Evolutionary conservation across 768 basidiomycete species (phyloP), one percentile per base, ranked within the genome.

Genomic region (Boletus vermiculosoides): DNA sequence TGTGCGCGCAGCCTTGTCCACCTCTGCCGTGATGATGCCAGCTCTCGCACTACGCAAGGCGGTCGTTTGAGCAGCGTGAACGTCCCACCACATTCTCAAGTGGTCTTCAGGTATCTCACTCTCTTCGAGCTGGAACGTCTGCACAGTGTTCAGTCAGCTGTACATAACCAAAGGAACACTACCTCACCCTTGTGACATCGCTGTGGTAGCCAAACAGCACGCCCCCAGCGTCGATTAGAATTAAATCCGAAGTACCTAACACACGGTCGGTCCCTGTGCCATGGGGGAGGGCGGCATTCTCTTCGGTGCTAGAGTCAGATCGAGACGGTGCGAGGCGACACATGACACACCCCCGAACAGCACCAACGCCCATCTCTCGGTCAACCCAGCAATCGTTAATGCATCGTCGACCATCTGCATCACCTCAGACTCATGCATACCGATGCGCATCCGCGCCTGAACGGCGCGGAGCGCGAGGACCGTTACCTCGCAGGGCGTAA

Each of bases 231-330:
- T 94, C 92, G 56, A 94, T 86, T 15, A 94, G 76, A 12, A 86
- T 79, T 55, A 90, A 80, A 62, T 95, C 92, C 6, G 76, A 64
- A 52, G 73, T 67, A 1, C 70, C 73, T 13, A 94, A 76, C 0
- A 65, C 63, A 33, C 85, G 80, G 66, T 94, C 88, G 0, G 86
- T 86, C 3, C 90, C 89, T 37, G 80, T 78, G 7, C 92, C 94
- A 68, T 94, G 93, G 4, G 92, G 92, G 23, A 92, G 80, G 3
- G 91, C 92, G 6, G 91, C 92, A 63, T 94, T 90, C 57, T 88
- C 92, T 94, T 68, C 8, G 47, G 25, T 52, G 11, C 44, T 20
- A 45, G 12, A 18, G 46, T 59, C 31, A 63, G 46, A 34, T 55
- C 34, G 8, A 53, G 41, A 34, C 7, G 16, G 10, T 8, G 6